phyloP scores from a whole-genome alignment of 768 basidiomycete genomes.

The Mycena filopes region DNA sequence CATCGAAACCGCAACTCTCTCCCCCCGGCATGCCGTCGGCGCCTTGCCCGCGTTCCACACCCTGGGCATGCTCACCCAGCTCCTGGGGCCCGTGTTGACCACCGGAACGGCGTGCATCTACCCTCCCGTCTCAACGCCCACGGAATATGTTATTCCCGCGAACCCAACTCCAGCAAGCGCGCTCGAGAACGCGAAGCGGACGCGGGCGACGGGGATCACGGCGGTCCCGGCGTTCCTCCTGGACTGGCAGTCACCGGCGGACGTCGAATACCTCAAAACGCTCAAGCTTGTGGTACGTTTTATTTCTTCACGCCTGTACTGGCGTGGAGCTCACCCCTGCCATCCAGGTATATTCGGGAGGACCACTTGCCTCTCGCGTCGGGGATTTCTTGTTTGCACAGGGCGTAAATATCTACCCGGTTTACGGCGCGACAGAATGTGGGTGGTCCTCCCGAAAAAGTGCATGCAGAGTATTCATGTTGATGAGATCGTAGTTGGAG shows the following conservation, averaged over 20 bases:
- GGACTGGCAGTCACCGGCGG: constrained; percentile 46
- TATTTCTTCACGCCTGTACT: neutral
- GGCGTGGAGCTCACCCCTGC: too few species aligned
- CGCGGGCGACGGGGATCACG: constrained; percentile 43
- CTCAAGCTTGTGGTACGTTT: constrained; percentile 41
- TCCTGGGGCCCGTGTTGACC: constrained; percentile 43
- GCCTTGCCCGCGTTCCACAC: constrained; percentile 54
- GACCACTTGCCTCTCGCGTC: constrained; percentile 46
- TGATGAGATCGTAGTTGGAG: constrained; percentile 43
- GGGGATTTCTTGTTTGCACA: constrained; percentile 47
- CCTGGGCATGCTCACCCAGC: constrained; percentile 43
- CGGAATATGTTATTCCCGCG: constrained; percentile 41
- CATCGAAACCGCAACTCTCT: neutral
- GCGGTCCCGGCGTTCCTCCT: constrained; percentile 53
- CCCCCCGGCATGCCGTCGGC: constrained; percentile 21
- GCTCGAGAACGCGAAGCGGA: constrained; percentile 45
- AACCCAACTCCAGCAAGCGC: constrained; percentile 52
- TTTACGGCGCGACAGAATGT: constrained; percentile 53
- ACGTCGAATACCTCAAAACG: constrained; percentile 41
- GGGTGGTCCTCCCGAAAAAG: neutral
- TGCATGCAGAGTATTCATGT: constrained; percentile 42
- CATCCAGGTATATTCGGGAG: constrained; percentile 46
- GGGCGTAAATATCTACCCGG: constrained; percentile 44
- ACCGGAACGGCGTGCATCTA: constrained; percentile 42
- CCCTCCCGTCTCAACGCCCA: constrained; percentile 42